These are phyloP conservation scores for Inga oerstediana DNA, from an alignment of 306 rosid genomes.

Conservation along the genomic window DNA sequence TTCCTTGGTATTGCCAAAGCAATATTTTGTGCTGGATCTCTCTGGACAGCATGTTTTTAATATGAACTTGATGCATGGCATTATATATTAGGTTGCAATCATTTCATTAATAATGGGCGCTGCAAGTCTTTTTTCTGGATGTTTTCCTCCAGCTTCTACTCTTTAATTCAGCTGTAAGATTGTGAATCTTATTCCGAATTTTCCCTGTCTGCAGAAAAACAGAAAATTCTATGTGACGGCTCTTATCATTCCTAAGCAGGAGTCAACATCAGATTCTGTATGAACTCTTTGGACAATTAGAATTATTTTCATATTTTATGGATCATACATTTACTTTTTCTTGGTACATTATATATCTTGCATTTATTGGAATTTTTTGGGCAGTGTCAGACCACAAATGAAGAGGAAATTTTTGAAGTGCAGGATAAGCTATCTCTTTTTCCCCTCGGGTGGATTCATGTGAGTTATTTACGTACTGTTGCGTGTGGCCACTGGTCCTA, in stretches of 20 bases:
- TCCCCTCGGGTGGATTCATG: constrained; percentile 99
- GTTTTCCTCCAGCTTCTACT: constrained; percentile 4
- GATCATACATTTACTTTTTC: constrained; percentile 7
- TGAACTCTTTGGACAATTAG: constrained; percentile 42
- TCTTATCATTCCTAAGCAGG: constrained; percentile 94
- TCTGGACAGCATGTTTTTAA: constrained; percentile 9
- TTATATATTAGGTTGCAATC: constrained; percentile 7
- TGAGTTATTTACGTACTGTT: constrained; percentile 50
- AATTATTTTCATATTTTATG: constrained; percentile 15
- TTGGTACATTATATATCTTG: neutral
- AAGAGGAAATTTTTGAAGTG: constrained; percentile 97
- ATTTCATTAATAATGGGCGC: neutral
- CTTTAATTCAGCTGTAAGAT: constrained; percentile 24
- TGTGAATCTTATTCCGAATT: constrained; percentile 31
- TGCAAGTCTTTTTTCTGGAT: constrained; percentile 5
- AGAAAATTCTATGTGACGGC: constrained; percentile 85
- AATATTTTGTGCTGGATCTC: neutral
- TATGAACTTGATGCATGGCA: constrained; percentile 1
- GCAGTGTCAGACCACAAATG: constrained; percentile 93
- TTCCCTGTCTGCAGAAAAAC: constrained; percentile 72
- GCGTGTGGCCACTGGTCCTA: neutral
- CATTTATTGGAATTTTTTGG: constrained; percentile 35
- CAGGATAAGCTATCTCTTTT: constrained; percentile 92
- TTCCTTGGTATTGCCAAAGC: constrained; percentile 9
- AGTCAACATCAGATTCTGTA: constrained; percentile 89